Base-by-base conservation (phyloP, 495 filamentous ascomycete genomes). In the Pyronema omphalodes region DNA sequence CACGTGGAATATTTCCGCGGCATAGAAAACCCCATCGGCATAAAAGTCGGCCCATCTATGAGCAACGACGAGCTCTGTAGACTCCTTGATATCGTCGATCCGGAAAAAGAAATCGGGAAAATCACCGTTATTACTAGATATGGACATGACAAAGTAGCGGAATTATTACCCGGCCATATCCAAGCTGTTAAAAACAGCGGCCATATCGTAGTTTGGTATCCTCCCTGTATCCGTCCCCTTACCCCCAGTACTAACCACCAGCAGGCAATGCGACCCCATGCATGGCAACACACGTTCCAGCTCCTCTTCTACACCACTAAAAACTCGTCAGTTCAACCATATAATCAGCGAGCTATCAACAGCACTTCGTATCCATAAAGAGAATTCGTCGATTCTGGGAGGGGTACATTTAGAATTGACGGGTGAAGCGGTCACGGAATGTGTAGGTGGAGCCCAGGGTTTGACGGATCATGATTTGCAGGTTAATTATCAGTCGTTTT, bases 1-100 rank as follows among this genome's bases (percentile, higher is more conserved):
- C 91, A 98, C 68, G 79, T 98, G 55, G 91, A 98, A 71, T 98
- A 86, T 73, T 93, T 98, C 76, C 84, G 91, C 37, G 91, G 91
- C 37, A 81, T 98, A 58, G 80, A 84, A 60, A 98, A 98, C 67
- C 91, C 91, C 0, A 82, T 98, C 58, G 91, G 91, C 12, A 82
- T 98, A 63, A 98, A 98, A 68, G 83, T 96, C 50, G 91, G 91
- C 0, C 91, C 91, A 6, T 82, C 79, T 6, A 94, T 93, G 66
- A 71, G 75, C 6, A 68, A 73, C 0, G 68, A 75, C 0, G 91
- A 96, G 57, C 73, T 98, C 5, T 74, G 84, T 3, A 66, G 68
- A 12, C 73, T 98, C 3, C 75, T 98, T 6, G 76, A 91, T 53
- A 79, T 83, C 41, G 80, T 98, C 15, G 91, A 98, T 69, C 89